phyloP scores from a whole-genome alignment of 2,329 filamentous ascomycete genomes.

The Verticillium isaacii region DNA sequence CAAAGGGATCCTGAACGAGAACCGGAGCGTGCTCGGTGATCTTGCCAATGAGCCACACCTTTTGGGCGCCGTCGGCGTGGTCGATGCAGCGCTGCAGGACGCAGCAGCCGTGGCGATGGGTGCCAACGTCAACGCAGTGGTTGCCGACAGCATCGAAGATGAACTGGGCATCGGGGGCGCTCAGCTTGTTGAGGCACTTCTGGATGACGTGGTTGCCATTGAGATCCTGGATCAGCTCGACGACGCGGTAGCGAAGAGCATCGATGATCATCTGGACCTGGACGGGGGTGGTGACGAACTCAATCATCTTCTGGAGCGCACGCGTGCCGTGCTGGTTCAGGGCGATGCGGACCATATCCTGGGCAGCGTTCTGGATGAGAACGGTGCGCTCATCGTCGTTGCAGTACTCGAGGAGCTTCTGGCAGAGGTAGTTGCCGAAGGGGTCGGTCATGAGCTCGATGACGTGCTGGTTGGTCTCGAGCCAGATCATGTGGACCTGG shows the following conservation, averaged over 20 bases:
- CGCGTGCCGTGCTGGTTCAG: conserved; percentile 96
- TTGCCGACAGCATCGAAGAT: conserved; percentile 92
- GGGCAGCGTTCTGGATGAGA: conserved; percentile 83
- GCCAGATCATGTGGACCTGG: conserved; percentile 87
- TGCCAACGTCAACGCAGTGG: conserved; percentile 86
- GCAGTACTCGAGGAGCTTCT: conserved; percentile 94
- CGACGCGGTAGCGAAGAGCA: conserved; percentile 77
- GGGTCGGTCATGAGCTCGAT: conserved; percentile 98
- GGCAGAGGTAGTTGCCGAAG: conserved; percentile 98
- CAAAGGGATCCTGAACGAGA: conserved; percentile 93
- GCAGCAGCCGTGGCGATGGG: conserved; percentile 95
- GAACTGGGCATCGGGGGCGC: conserved; percentile 80
- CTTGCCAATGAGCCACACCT: conserved; percentile 75
- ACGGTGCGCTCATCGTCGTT: conserved; percentile 92
- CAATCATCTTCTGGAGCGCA: conserved; percentile 98
- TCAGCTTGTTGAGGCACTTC: conserved; percentile 95
- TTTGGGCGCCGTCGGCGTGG: conserved; percentile 87
- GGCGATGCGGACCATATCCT: conserved; percentile 86
- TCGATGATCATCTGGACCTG: conserved; percentile 86
- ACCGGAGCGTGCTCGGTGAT: conserved; percentile 87
- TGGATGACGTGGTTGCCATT: conserved; percentile 99
- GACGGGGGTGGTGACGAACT: conserved; percentile 80
- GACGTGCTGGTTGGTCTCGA: conserved; percentile 89
- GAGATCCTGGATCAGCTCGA: conserved; percentile 91
- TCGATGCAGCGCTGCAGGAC: conserved; percentile 98